A percentile compares a stretch with the other conserved stretches of the same genome.
These are phyloP conservation scores for Lactifluus rugatus DNA, from an alignment of 768 basidiomycete species.

Conservation along the genomic window DNA sequence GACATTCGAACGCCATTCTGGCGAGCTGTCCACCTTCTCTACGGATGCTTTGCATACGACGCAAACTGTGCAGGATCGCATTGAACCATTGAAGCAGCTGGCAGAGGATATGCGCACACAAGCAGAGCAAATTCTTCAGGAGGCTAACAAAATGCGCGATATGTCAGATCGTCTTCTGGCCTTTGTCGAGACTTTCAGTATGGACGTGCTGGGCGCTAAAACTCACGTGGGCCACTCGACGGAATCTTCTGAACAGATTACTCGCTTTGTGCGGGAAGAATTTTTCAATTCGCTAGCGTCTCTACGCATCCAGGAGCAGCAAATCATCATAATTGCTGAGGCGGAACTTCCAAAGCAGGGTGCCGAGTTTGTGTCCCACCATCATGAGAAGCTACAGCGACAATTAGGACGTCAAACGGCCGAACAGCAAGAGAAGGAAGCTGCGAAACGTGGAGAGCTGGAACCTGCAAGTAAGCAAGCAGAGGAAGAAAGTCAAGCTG, in stretches of 20 bases:
- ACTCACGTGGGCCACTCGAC: not conserved
- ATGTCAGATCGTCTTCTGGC: not conserved
- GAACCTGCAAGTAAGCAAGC: not conserved
- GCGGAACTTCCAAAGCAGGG: not conserved
- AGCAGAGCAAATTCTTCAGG: conserved; percentile 4
- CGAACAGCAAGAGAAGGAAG: conserved; percentile 8
- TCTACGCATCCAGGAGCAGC: not conserved
- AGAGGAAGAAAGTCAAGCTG: not conserved
- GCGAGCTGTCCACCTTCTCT: conserved; percentile 7
- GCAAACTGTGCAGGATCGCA: not conserved
- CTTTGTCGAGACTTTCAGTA: not conserved
- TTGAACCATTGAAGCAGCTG: not conserved
- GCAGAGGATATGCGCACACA: conserved; percentile 1
- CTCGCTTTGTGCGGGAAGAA: not conserved
- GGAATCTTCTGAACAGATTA: conserved; percentile 6
- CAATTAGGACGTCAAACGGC: conserved; percentile 3
- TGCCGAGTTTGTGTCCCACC: not conserved
- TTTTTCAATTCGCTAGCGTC: not conserved
- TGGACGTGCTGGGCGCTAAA: not conserved
- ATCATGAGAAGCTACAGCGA: not conserved
- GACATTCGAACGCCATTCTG: not conserved
- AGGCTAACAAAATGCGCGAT: conserved; percentile 6
- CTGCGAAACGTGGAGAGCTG: not conserved
- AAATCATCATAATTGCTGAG: not conserved
- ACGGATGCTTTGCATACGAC: not conserved